Conservation (phyloP, 345 rosid species). For the Sapria himalayana region DNA sequence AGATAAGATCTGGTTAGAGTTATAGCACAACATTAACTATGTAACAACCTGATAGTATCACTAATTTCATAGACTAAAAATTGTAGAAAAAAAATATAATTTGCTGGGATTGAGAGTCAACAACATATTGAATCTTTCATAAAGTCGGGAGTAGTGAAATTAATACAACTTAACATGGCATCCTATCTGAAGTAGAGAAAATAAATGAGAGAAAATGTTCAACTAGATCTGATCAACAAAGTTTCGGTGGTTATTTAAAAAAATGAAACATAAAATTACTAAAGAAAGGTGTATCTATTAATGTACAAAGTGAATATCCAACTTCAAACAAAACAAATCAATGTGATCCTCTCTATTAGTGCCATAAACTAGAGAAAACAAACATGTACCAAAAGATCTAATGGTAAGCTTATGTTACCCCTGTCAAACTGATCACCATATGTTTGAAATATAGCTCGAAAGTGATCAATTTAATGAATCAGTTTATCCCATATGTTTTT, state of each 20-base stretch:
- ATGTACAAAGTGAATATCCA: too few species aligned
- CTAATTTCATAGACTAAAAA: slow-evolving; percentile 54
- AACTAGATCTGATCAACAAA: slow-evolving; percentile 36
- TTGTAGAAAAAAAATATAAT: slow-evolving; percentile 46
- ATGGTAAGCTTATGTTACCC: slow-evolving; percentile 14
- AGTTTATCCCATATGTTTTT: slow-evolving; percentile 57
- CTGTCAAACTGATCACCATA: slow-evolving; percentile 15
- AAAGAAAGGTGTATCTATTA: too few species aligned
- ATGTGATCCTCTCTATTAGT: too few species aligned
- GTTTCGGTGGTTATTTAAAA: slow-evolving; percentile 5
- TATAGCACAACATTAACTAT: too few species aligned
- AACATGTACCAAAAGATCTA: slow-evolving; percentile 27
- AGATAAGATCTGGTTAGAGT: too few species aligned
- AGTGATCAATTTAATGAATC: slow-evolving; percentile 23
- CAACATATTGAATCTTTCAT: slow-evolving; percentile 42
- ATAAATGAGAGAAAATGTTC: slow-evolving; percentile 28
- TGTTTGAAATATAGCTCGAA: slow-evolving; percentile 21
- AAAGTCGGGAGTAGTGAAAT: slow-evolving; percentile 46
- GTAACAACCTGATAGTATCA: slow-evolving; percentile 35
- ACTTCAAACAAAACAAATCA: too few species aligned
- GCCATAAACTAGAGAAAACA: neutral
- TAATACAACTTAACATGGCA: slow-evolving; percentile 25
- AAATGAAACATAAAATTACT: neutral
- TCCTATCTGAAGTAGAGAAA: slow-evolving; percentile 30
- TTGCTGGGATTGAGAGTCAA: slow-evolving; percentile 51